These are phyloP conservation scores for Coemansia sp. DNA, from an alignment of 192 early-diverging fungal genomes.

Conservation along the genomic window DNA sequence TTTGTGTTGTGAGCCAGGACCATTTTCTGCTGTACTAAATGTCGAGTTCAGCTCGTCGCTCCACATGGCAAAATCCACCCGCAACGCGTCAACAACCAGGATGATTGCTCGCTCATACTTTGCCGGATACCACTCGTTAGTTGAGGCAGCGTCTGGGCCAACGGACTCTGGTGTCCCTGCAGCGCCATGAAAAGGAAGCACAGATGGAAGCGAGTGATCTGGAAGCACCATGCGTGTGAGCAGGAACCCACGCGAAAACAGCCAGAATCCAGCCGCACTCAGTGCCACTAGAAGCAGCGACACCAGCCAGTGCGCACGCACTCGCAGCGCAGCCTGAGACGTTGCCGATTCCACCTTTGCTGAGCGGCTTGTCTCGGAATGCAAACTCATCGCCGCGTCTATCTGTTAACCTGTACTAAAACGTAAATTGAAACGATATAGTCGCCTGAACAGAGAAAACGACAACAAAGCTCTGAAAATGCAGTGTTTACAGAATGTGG, in stretches of 20 bases:
- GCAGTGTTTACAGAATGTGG: not conserved
- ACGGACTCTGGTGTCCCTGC: not conserved
- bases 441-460: not conserved
- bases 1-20: not conserved
- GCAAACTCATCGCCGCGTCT: not conserved
- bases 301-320: slow-evolving; percentile 31
- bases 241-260: slow-evolving; percentile 73
- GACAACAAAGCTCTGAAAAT: not conserved
- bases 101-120: slow-evolving; percentile 64
- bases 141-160: not conserved
- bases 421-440: not conserved
- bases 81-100: slow-evolving; percentile 71
- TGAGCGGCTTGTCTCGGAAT: not conserved
- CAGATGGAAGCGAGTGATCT: slow-evolving; percentile 48
- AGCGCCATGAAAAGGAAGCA: slow-evolving; percentile 10
- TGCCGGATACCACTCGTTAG: slow-evolving; percentile 39
- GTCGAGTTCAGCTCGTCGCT: slow-evolving; percentile 38
- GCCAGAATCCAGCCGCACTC: slow-evolving; percentile 55
- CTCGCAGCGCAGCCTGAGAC: slow-evolving; percentile 10
- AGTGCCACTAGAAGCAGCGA: slow-evolving; percentile 16
- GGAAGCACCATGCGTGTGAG: slow-evolving; percentile 65
- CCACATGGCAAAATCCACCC: slow-evolving; percentile 65
- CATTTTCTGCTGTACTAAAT: not conserved
- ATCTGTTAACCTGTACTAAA: not conserved
- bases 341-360: not conserved